Evolutionary conservation across 345 rosid species (phyloP).

Genomic region (Populus ilicifolia): DNA sequence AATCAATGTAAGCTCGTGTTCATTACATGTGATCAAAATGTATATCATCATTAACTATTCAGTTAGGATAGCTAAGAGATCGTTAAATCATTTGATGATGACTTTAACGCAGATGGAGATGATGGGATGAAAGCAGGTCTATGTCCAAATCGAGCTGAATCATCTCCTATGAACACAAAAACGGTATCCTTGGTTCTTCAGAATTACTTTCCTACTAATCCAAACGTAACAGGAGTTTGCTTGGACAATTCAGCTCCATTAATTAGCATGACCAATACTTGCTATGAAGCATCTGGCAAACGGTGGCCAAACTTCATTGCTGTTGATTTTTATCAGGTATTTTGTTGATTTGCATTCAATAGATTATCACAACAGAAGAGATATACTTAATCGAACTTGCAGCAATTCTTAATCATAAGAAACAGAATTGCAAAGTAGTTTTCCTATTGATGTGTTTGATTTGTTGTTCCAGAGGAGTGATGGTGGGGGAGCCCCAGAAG

Average conservation of each 20-base stretch:
- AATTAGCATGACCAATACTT: constrained; percentile 58
- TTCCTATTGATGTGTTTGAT: not conserved
- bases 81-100: constrained; percentile 3
- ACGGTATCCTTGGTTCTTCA: constrained; percentile 58
- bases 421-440: not conserved
- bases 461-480: constrained; percentile 61
- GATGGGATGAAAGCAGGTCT: constrained; percentile 65
- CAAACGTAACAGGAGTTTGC: constrained; percentile 57
- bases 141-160: constrained; percentile 67
- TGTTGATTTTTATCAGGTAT: constrained; percentile 87
- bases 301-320: constrained; percentile 99
- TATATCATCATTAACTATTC: too few relatives aligned
- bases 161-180: constrained; percentile 57
- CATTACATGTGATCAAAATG: not conserved
- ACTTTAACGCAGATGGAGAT: constrained; percentile 71
- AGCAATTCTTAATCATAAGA: not conserved
- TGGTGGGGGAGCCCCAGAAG: constrained; percentile 89
- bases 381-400: not conserved
- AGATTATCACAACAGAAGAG: not conserved
- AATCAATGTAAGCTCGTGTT: constrained; percentile 56
- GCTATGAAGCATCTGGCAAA: constrained; percentile 66
- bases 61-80: not conserved
- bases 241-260: constrained; percentile 74
- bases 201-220: constrained; percentile 68
- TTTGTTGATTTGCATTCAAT: not conserved